These are phyloP conservation scores for Dillenia turbinata DNA, from an alignment of 164 flowering plant genomes.

Conservation along the genomic window DNA sequence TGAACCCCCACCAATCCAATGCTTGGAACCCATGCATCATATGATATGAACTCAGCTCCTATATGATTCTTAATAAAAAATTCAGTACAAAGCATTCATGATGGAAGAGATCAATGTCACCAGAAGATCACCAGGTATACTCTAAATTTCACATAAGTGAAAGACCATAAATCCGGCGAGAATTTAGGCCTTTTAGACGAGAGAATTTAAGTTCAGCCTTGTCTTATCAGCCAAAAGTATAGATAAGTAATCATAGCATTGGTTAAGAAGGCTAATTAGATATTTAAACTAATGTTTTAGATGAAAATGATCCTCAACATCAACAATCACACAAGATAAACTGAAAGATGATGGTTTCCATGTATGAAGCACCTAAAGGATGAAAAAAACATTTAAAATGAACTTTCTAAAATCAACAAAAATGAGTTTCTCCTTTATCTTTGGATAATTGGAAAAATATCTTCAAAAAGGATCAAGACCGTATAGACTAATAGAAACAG, in stretches of 20 bases:
- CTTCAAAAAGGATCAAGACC: too few species aligned
- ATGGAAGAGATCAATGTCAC: not conserved
- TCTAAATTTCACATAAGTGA: slow-evolving; percentile 7
- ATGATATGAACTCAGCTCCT: too few species aligned
- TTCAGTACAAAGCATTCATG: not conserved
- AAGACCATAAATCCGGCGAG: slow-evolving; percentile 20
- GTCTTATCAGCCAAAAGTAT: slow-evolving; percentile 8
- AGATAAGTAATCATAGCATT: not conserved
- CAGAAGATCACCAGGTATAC: too few species aligned
- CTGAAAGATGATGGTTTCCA: slow-evolving; percentile 13
- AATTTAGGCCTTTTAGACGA: slow-evolving; percentile 18
- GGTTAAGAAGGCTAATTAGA: slow-evolving; percentile 6
- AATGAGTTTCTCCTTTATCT: too few species aligned
- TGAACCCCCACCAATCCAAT: too few species aligned
- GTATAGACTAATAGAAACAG: too few species aligned
- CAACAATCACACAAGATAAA: slow-evolving; percentile 8
- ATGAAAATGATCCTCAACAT: slow-evolving; percentile 11
- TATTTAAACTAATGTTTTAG: not conserved
- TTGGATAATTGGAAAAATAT: too few species aligned
- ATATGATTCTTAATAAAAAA: not conserved
- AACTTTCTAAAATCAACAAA: too few species aligned
- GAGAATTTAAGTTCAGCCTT: slow-evolving; percentile 6
- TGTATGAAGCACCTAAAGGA: slow-evolving; percentile 7
- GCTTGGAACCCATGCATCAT: too few species aligned
- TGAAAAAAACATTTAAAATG: too few species aligned